phyloP scores from a whole-genome alignment of 208 protist genomes.

The Novymonas esmeraldas region DNA sequence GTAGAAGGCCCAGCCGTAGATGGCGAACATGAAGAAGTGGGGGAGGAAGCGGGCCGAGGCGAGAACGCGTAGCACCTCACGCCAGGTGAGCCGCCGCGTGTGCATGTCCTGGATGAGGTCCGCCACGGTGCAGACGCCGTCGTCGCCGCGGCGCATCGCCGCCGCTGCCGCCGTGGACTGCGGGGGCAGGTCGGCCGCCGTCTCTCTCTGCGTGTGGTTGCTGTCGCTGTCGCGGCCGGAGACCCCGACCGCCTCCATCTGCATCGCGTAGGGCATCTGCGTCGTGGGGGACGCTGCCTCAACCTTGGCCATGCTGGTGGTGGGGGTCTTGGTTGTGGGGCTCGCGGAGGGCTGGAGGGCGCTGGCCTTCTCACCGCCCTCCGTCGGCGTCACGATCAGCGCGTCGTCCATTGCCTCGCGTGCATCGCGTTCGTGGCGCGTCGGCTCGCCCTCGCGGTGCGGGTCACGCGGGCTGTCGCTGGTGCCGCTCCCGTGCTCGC shows the following conservation, averaged over 20 bases:
- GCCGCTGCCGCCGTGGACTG: no score
- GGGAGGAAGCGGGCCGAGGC: conserved; percentile 58
- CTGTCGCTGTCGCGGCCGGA: not conserved
- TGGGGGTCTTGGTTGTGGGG: not conserved
- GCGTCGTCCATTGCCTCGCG: not conserved
- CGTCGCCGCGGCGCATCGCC: no score
- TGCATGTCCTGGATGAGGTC: conserved; percentile 54
- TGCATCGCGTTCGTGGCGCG: not conserved
- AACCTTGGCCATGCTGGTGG: not conserved
- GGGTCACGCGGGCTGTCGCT: not conserved
- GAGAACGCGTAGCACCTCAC: conserved; percentile 54
- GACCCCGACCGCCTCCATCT: not conserved
- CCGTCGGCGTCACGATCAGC: not conserved
- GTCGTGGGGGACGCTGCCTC: conserved; percentile 1
- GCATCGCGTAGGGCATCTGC: not conserved
- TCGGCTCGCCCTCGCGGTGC: not conserved
- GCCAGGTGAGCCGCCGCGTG: conserved; percentile 42
- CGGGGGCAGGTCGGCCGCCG: no score
- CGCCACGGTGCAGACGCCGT: conserved; percentile 1
- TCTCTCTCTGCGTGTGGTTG: not conserved
- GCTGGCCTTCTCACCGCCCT: not conserved
- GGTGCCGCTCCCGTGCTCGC: not conserved
- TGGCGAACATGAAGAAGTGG: conserved; percentile 81
- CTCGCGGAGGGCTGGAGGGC: not conserved
- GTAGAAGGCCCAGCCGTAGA: conserved; percentile 84